phyloP scores from a whole-genome alignment of 306 rosid genomes.

The Carpinus viminea region DNA sequence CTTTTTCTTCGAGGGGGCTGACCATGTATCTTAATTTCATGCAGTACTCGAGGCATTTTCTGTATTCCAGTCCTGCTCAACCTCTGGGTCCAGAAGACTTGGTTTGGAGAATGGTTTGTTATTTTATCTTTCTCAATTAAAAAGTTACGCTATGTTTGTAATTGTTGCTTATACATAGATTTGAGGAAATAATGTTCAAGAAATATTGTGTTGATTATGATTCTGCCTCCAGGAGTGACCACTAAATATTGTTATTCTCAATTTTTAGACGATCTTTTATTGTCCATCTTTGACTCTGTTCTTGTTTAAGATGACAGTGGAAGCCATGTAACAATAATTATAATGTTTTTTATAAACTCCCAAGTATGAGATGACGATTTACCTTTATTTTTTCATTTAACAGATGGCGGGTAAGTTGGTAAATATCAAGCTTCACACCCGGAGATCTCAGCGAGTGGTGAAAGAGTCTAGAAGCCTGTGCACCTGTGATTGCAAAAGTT shows the following conservation, averaged over 20 bases:
- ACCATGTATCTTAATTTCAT: slow-evolving; percentile 19
- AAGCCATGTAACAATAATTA: neutral
- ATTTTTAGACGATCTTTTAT: neutral
- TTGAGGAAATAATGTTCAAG: neutral
- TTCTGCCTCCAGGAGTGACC: neutral
- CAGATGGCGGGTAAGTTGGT: slow-evolving; percentile 94
- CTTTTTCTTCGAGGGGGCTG: slow-evolving; percentile 10
- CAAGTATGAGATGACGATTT: neutral
- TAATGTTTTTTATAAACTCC: neutral
- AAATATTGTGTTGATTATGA: neutral
- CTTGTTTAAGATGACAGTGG: neutral
- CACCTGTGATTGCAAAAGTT: slow-evolving; percentile 68
- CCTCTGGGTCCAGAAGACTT: slow-evolving; percentile 96
- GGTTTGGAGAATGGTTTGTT: slow-evolving; percentile 93
- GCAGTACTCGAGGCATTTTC: slow-evolving; percentile 85
- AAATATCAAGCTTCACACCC: slow-evolving; percentile 73
- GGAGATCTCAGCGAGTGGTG: slow-evolving; percentile 87
- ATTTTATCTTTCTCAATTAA: slow-evolving; percentile 10
- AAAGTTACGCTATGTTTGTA: neutral
- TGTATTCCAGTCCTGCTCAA: slow-evolving; percentile 89
- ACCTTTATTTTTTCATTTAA: slow-evolving; percentile 1
- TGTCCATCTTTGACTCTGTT: neutral
- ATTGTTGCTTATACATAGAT: neutral
- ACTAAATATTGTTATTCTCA: neutral
- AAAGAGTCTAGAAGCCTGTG: slow-evolving; percentile 80